Base-by-base conservation (phyloP, 768 basidiomycete species). In the Amanita phalloides region DNA sequence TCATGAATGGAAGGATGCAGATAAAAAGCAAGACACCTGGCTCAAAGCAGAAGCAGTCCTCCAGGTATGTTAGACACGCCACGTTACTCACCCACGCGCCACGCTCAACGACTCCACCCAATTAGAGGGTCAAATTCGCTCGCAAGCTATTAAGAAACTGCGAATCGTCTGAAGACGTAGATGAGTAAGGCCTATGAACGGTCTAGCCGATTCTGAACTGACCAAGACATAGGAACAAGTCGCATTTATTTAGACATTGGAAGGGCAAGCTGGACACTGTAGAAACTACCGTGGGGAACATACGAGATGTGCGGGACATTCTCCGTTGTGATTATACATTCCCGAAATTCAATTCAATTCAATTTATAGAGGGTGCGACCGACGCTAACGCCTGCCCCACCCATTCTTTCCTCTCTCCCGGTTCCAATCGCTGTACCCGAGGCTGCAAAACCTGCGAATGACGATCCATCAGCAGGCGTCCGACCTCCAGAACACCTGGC, bases 91-190 rank as follows among this genome's bases (percentile, higher is more conserved):
- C 14, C 13, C 48, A 33, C 45, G 23, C 23, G 26, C 28, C 41
- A 13, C 20, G 20, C 28, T 23, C 51, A 39, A 13, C 36, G 1
- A 39, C 39, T 5, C 5, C n/a, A n/a, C 26, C 32, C 7, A 11
- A 42, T 20, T 42, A 71, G 69, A 73, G 69, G 64, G 61, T 86
- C 3, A 79, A 77, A 56, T 76, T 75, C 60, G 84, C 83, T 0
- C 66, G 73, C 47, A 69, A 70, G 54, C 64, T 87, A 51, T 56
- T 86, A 39, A 74, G 73, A 61, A 80, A 78, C 54, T 76, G 84
- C 14, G 78, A 84, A 55, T 56, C 73, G 28, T 70, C 77, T 53
- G 73, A 70, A 11, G 71, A 74, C 51, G 64, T 65, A 4, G 62
- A 72, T 20, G 68, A 71, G 75, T 79, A 48, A 58, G 75, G 66